Evolutionary conservation across 2,329 filamentous ascomycete genomes (phyloP).

Genomic region (Nannizziopsis barbatae): DNA sequence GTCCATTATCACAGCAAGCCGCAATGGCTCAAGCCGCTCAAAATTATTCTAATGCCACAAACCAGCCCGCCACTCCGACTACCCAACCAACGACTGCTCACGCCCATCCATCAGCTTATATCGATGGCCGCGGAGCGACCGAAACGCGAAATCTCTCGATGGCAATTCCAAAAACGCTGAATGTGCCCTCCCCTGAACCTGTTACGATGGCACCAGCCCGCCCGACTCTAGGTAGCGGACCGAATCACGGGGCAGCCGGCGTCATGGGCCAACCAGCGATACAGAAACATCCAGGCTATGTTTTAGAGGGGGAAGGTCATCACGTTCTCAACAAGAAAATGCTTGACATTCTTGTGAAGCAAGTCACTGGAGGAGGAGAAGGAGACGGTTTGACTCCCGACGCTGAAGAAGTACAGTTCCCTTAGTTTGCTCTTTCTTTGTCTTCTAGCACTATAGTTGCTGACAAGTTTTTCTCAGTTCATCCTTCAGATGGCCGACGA

Average conservation of each 20-base stretch:
- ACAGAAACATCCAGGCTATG: constrained; percentile 67
- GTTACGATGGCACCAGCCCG: constrained; percentile 61
- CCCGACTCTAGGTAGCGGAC: constrained; percentile 72
- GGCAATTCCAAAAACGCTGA: constrained; percentile 71
- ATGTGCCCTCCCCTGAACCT: constrained; percentile 58
- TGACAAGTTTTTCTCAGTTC: constrained; percentile 44
- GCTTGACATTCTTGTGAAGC: constrained; percentile 84
- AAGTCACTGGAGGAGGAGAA: constrained; percentile 73
- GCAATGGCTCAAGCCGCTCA: constrained; percentile 38
- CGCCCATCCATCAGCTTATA: constrained; percentile 33
- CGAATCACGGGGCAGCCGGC: constrained; percentile 62
- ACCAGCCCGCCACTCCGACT: constrained; percentile 20
- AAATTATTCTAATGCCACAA: constrained; percentile 30
- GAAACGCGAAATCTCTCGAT: constrained; percentile 51
- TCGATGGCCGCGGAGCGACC: constrained; percentile 27
- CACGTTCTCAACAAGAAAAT: constrained; percentile 96
- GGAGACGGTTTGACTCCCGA: constrained; percentile 75
- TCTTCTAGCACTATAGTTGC: neutral
- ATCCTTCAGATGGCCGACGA: constrained; percentile 83
- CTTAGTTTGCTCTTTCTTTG: constrained; percentile 2
- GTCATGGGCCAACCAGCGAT: constrained; percentile 82
- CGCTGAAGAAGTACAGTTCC: constrained; percentile 71
- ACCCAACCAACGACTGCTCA: constrained; percentile 27
- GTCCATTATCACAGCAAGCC: constrained; percentile 36
- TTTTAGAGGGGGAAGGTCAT: constrained; percentile 83